Evolutionary conservation across 2,329 filamentous ascomycete species (phyloP), one percentile per base, ranked within the genome.

Genomic region (Aspergillus sp.): DNA sequence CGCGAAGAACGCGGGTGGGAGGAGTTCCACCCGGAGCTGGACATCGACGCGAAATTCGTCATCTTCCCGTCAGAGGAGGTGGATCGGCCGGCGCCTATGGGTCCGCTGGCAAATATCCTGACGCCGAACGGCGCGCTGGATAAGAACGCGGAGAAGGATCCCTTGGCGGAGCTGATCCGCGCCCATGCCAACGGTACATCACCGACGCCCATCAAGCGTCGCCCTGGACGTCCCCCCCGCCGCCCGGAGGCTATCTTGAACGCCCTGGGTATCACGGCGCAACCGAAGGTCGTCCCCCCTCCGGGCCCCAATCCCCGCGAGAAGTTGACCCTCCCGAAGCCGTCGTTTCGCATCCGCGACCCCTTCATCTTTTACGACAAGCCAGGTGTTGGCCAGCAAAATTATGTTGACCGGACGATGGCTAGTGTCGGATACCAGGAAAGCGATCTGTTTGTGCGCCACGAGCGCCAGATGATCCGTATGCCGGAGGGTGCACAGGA

Each of bases 1-100:
- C 83, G 94, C 65, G 94, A 99, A 74, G 94, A 99, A 76, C 86
- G 93, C 57, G 90, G 90, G 48, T 99, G 93, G 91, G 92, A 96
- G 66, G 94, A 99, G 69, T 97, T 97, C 59, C 94, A 99, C 71
- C 91, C 90, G 0, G 90, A 96, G 64, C 82, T 99, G 48, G 92
- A 97, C 74, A 91, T 96, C 45, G 90, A 96, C 51, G 82, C 82
- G 11, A 83, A 82, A 3, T 87, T 96, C 58, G 84, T 87, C 60
- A 79, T 96, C 2, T 92, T 92, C 66, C 84, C 82, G 45, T 86
- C 91, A 2, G 86, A 94, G 57, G 89, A 95, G 59, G 87, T 97
- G 6, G 93, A 97, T 68, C 90, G 90, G 17, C 78, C 85, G 40
- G 75, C 78, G 20, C 80, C 79, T 55, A 76, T 81, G 4, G 71